A percentile compares a stretch with the other conserved stretches of the same genome.
These are phyloP conservation scores for Nannochloropsis oceanica DNA, from an alignment of 108 stramenopile genomes.

Conservation along the genomic window DNA sequence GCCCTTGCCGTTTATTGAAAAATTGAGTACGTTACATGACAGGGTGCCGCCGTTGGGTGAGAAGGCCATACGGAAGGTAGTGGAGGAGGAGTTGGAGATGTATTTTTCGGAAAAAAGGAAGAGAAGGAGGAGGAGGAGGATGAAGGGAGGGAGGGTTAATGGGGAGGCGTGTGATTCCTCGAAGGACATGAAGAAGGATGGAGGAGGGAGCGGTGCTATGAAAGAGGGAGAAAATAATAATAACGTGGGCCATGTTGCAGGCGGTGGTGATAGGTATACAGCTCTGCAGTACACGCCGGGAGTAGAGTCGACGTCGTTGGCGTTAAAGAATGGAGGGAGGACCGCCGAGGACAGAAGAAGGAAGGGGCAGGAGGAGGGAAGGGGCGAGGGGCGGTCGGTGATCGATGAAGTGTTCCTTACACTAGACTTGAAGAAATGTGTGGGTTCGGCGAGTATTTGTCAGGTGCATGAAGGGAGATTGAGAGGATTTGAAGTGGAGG, in stretches of 20 bases:
- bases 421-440: slow-evolving; percentile 20
- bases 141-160: too few species aligned
- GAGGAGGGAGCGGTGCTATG: too few species aligned
- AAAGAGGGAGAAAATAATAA: too few species aligned
- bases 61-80: slow-evolving; percentile 9
- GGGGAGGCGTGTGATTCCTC: too few species aligned
- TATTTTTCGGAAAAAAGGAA: neutral
- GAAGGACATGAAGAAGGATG: too few species aligned
- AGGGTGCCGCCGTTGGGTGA: slow-evolving; percentile 34
- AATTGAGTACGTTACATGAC: slow-evolving; percentile 32
- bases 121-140: too few species aligned
- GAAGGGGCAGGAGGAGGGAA: too few species aligned
- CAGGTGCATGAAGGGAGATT: slow-evolving; percentile 20
- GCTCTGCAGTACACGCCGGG: too few species aligned
- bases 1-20: slow-evolving; percentile 18
- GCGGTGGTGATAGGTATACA: too few species aligned
- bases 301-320: too few species aligned
- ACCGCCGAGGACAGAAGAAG: neutral
- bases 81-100: slow-evolving; percentile 24
- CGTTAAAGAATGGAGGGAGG: neutral
- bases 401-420: slow-evolving; percentile 17
- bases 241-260: too few species aligned
- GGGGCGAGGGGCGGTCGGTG: too few species aligned
- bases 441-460: slow-evolving; percentile 37
- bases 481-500: slow-evolving; percentile 3